Evolutionary conservation across 1,139 yeast species (phyloP).

Genomic region (Suhomyces bokatorum): DNA sequence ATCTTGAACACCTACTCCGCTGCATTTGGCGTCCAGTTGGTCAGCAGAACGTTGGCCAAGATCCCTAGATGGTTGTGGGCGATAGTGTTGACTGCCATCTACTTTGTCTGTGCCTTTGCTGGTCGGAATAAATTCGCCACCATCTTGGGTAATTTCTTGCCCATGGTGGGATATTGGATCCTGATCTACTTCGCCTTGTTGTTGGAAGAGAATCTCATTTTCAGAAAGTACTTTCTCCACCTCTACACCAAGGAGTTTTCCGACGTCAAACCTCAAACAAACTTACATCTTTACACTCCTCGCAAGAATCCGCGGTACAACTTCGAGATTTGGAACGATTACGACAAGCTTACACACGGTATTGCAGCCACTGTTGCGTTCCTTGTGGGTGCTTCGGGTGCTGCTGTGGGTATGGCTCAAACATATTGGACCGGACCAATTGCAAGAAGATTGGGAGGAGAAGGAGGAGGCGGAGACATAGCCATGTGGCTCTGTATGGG

Average conservation of each 20-base stretch:
- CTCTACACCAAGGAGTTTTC: constrained; percentile 59
- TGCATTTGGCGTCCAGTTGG: constrained; percentile 75
- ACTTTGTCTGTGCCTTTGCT: constrained; percentile 68
- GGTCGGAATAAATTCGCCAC: constrained; percentile 76
- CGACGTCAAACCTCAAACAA: constrained; percentile 11
- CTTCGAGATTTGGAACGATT: constrained; percentile 68
- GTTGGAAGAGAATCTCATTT: constrained; percentile 72
- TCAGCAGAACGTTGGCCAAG: constrained; percentile 59
- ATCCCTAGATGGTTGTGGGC: constrained; percentile 85
- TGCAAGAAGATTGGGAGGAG: constrained; percentile 56
- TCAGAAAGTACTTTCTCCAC: constrained; percentile 55
- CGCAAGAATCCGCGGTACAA: constrained; percentile 46
- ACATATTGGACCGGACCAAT: constrained; percentile 75
- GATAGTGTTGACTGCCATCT: constrained; percentile 60
- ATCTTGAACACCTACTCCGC: constrained; percentile 82
- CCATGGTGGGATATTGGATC: constrained; percentile 95
- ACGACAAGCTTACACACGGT: constrained; percentile 56
- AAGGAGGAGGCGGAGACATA: constrained; percentile 65
- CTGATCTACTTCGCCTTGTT: constrained; percentile 75
- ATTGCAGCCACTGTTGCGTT: constrained; percentile 64
- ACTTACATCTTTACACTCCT: constrained; percentile 14
- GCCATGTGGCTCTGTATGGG: constrained; percentile 84
- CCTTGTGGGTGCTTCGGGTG: constrained; percentile 67
- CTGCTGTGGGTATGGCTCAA: constrained; percentile 81
- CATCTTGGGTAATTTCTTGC: constrained; percentile 82